Percentiles rank a stretch among this genome's conserved stretches.
Conservation (phyloP, 208 protist species). For the Porcisia hertigi region DNA sequence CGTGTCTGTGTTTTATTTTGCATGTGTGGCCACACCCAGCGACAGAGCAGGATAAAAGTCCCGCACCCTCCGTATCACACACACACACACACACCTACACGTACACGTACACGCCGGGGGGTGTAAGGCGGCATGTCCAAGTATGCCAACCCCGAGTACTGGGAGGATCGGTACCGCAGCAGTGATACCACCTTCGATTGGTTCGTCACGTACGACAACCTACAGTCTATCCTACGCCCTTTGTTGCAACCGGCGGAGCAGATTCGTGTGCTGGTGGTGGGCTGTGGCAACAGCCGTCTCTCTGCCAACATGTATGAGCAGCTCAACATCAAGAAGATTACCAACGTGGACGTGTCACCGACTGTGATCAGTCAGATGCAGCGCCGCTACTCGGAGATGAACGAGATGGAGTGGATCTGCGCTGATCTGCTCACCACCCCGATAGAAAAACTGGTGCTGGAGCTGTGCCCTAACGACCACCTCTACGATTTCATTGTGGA, state of each 20-base stretch:
- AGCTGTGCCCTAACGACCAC: conserved; percentile 81
- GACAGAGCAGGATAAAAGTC: not conserved
- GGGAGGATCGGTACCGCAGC: conserved; percentile 92
- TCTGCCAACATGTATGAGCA: conserved; percentile 83
- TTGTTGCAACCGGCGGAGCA: conserved; percentile 79
- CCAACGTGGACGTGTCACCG: conserved; percentile 89
- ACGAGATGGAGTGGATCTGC: conserved; percentile 88
- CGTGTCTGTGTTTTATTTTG: not conserved
- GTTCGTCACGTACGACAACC: conserved; percentile 89
- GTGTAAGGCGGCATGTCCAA: conserved; percentile 68
- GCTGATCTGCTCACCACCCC: conserved; percentile 79
- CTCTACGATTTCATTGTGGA: conserved; percentile 91
- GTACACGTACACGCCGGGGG: not conserved
- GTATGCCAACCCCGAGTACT: conserved; percentile 91
- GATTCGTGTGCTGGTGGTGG: conserved; percentile 83
- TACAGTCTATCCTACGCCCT: conserved; percentile 75
- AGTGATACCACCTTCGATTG: conserved; percentile 93
- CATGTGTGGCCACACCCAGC: not conserved
- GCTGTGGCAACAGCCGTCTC: conserved; percentile 91
- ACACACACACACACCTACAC: not conserved
- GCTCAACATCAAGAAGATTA: conserved; percentile 86
- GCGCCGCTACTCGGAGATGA: conserved; percentile 79
- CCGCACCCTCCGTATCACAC: not conserved
- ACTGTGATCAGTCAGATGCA: conserved; percentile 90
- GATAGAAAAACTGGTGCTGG: conserved; percentile 72